Conservation (phyloP, 73 alveolate genomes). For the Paramecium octaurelia region DNA sequence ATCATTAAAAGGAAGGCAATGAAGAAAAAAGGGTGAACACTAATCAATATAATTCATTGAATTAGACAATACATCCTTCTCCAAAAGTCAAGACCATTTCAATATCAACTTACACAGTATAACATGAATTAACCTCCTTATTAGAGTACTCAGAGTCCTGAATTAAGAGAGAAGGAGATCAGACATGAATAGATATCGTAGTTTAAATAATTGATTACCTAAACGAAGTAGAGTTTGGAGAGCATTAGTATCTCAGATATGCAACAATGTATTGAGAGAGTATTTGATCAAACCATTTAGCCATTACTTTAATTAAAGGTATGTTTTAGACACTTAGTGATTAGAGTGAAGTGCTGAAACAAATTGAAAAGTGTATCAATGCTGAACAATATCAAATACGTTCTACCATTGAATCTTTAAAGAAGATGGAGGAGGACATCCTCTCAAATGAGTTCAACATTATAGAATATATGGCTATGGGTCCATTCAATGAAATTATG, state of each 20-base stretch:
- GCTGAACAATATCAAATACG: constrained; percentile 2
- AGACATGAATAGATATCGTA: neutral
- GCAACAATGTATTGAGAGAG: neutral
- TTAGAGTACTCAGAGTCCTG: constrained; percentile 32
- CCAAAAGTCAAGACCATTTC: constrained; percentile 17
- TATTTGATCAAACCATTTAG: constrained; percentile 21
- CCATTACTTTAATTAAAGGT: neutral
- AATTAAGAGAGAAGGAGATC: neutral
- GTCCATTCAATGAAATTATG: constrained; percentile 48
- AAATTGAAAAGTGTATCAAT: constrained; percentile 31
- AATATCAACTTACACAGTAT: constrained; percentile 38
- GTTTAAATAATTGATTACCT: neutral
- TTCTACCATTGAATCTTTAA: neutral
- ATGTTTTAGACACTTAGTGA: neutral
- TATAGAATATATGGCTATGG: constrained; percentile 42
- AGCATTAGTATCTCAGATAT: neutral
- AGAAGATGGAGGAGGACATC: constrained; percentile 31
- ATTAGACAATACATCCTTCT: constrained; percentile 6
- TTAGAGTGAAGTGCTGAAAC: neutral
- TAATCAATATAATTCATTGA: neutral
- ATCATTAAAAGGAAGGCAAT: neutral
- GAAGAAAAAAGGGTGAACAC: neutral
- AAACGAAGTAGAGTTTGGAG: neutral
- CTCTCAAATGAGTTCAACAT: constrained; percentile 7
- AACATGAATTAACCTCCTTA: neutral